Conservation (phyloP, 2,329 filamentous ascomycete species). For the Rhytidhysteron rufulum region DNA sequence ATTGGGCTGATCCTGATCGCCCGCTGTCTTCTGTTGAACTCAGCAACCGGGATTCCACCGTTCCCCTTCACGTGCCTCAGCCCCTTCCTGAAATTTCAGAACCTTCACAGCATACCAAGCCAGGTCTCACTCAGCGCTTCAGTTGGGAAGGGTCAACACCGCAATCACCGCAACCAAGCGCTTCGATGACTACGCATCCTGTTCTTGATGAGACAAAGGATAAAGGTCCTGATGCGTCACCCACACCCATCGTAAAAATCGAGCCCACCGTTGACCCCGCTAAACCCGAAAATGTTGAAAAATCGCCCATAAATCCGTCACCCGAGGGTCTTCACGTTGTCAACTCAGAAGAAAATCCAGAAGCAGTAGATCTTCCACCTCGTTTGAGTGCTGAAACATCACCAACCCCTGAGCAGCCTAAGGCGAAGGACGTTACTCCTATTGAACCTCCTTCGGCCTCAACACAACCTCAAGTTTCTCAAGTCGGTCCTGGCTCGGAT, state of each 20-base stretch:
- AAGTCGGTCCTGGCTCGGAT: neutral
- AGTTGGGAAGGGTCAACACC: constrained; percentile 32
- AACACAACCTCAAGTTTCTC: neutral
- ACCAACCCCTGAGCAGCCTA: constrained; percentile 10
- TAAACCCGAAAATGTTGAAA: constrained; percentile 15
- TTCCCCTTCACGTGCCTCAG: neutral
- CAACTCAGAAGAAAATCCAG: constrained; percentile 35
- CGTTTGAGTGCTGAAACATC: constrained; percentile 24
- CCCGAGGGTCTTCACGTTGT: constrained; percentile 39
- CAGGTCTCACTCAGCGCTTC: constrained; percentile 27
- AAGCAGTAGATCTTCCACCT: constrained; percentile 35
- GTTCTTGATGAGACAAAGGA: neutral
- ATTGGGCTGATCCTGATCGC: constrained; percentile 51
- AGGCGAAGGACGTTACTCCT: constrained; percentile 1
- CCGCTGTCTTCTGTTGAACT: neutral
- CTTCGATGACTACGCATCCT: neutral
- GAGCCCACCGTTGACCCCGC: constrained; percentile 18
- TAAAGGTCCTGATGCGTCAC: neutral
- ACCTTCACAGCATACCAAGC: neutral
- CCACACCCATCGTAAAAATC: neutral
- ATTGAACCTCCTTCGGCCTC: constrained; percentile 3
- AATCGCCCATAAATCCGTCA: constrained; percentile 10
- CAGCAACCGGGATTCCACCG: neutral
- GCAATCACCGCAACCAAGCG: neutral
- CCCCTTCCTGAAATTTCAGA: neutral